Evolutionary conservation across 2,329 filamentous ascomycete species (phyloP).

Genomic region (Capronia americana): DNA sequence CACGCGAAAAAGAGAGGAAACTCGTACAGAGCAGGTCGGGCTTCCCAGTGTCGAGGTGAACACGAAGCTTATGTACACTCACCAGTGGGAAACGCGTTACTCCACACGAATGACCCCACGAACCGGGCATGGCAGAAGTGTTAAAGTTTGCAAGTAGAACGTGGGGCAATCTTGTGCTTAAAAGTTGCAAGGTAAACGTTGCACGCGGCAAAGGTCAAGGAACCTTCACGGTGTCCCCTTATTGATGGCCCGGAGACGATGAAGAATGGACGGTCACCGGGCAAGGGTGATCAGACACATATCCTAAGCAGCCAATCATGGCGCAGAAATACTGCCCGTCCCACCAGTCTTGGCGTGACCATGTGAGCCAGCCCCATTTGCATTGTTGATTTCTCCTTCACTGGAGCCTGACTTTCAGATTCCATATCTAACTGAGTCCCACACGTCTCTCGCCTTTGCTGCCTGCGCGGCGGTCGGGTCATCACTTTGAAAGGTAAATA

Average conservation of each 20-base stretch:
- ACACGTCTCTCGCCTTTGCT: too few relatives aligned
- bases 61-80: not conserved
- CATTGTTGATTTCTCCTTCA: too few relatives aligned
- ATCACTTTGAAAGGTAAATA: too few relatives aligned
- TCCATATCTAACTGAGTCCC: too few relatives aligned
- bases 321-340: too few relatives aligned
- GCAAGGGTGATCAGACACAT: too few relatives aligned
- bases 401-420: too few relatives aligned
- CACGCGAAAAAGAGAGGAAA: not conserved
- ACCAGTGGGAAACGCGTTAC: not conserved
- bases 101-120: conserved; percentile 1
- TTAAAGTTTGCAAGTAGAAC: not conserved
- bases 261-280: not conserved
- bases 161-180: not conserved
- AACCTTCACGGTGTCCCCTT: not conserved
- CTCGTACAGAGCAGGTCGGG: not conserved
- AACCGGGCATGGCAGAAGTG: not conserved
- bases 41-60: not conserved
- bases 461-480: too few relatives aligned
- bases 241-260: not conserved
- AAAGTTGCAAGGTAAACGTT: not conserved
- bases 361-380: too few relatives aligned
- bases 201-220: not conserved
- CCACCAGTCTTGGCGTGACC: too few relatives aligned
- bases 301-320: not conserved